phyloP scores from a whole-genome alignment of 2,329 filamentous ascomycete species.

The Rosellinia necatrix region DNA sequence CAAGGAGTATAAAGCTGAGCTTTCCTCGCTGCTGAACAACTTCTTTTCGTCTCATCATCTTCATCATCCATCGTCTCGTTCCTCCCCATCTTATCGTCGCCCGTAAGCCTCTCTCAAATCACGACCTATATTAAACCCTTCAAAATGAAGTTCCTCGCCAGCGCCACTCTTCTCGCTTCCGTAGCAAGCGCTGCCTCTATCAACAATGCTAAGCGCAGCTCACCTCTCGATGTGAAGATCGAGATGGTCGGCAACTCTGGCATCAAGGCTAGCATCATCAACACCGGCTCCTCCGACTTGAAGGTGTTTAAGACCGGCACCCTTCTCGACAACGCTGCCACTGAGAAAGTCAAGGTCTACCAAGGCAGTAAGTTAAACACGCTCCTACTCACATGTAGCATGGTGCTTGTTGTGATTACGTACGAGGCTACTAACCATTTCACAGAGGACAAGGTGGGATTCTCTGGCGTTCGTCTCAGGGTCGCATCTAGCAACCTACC shows the following conservation, averaged over 20 bases:
- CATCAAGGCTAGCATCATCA: slow-evolving; percentile 58
- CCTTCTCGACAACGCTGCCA: slow-evolving; percentile 54
- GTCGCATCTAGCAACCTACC: slow-evolving; percentile 48
- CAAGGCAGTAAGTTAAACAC: slow-evolving; percentile 38
- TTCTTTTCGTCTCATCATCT: background rate
- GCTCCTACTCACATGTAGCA: background rate
- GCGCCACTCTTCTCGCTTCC: slow-evolving; percentile 42
- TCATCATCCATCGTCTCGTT: background rate
- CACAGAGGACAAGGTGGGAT: slow-evolving; percentile 48
- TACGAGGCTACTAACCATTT: background rate
- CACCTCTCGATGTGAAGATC: slow-evolving; percentile 51
- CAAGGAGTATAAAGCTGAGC: slow-evolving; percentile 7
- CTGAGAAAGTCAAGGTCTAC: slow-evolving; percentile 58
- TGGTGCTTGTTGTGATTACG: no score
- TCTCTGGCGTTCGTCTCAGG: slow-evolving; percentile 56
- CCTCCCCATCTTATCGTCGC: background rate
- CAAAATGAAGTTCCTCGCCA: slow-evolving; percentile 45
- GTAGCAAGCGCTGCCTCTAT: slow-evolving; percentile 42
- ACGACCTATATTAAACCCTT: background rate
- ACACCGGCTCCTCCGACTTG: slow-evolving; percentile 53
- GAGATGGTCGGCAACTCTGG: slow-evolving; percentile 54
- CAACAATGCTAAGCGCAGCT: slow-evolving; percentile 41
- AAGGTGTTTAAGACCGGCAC: slow-evolving; percentile 59
- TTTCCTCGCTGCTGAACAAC: background rate
- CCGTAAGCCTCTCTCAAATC: background rate